phyloP scores from a whole-genome alignment of 331 rosid genomes.

The Ulmus americana region DNA sequence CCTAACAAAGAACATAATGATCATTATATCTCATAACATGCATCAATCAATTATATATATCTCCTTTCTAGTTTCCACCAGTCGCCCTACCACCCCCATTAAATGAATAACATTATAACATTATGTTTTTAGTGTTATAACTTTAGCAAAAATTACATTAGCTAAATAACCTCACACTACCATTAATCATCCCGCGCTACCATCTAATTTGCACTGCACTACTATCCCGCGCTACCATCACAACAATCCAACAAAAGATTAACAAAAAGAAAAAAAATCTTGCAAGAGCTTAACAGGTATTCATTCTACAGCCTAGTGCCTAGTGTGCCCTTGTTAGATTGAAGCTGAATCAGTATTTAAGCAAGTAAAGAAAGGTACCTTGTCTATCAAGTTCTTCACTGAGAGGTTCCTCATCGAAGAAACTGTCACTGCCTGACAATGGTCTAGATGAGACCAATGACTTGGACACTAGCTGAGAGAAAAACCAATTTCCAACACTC shows the following conservation, averaged over 20 bases:
- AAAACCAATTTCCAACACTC: constrained; percentile 69
- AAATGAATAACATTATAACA: no score
- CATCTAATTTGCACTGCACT: no score
- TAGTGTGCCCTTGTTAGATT: neutral
- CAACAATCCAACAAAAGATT: neutral
- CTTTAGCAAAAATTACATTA: no score
- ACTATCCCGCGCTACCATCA: no score
- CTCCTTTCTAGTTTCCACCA: neutral
- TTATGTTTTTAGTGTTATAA: no score
- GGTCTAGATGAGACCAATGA: constrained; percentile 61
- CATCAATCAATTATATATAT: neutral
- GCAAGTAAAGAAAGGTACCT: constrained; percentile 38
- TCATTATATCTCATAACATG: constrained; percentile 21
- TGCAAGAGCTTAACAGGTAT: no score
- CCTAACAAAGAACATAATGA: constrained; percentile 25
- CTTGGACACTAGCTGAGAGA: constrained; percentile 69
- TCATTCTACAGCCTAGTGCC: no score
- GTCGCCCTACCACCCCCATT: neutral
- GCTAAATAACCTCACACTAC: no score
- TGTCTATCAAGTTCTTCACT: constrained; percentile 43
- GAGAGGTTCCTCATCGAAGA: constrained; percentile 34
- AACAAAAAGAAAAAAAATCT: neutral
- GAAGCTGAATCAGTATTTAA: neutral
- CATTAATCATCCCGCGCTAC: no score
- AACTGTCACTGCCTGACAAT: constrained; percentile 40